Evolutionary conservation across 2,329 filamentous ascomycete species (phyloP).

Genomic region (Aspergillus ruber): DNA sequence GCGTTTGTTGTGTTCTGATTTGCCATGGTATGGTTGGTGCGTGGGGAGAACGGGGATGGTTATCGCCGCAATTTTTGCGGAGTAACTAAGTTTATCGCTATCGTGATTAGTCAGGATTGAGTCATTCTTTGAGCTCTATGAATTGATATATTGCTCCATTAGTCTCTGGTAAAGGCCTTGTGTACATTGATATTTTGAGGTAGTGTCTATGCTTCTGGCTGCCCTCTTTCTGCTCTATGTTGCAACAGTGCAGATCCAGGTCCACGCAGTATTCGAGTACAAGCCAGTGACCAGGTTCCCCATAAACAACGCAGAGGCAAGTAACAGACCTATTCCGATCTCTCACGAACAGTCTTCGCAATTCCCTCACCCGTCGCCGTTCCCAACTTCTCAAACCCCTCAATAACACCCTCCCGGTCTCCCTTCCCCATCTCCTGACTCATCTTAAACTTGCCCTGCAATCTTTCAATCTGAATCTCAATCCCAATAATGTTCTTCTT

Average conservation of each 20-base stretch:
- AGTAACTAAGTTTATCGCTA: too few relatives aligned
- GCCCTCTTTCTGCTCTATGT: too few relatives aligned
- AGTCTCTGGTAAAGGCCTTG: too few relatives aligned
- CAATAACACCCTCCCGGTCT: constrained; percentile 52
- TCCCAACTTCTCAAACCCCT: constrained; percentile 47
- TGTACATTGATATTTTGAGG: background rate
- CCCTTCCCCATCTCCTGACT: constrained; percentile 53
- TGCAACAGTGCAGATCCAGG: too few relatives aligned
- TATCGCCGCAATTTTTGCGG: background rate
- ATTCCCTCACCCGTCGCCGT: constrained; percentile 33
- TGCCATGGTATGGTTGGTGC: background rate
- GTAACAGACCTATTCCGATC: constrained; percentile 11
- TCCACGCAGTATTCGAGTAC: too few relatives aligned
- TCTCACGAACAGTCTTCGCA: constrained; percentile 28
- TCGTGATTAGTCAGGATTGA: too few relatives aligned
- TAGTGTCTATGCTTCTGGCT: background rate
- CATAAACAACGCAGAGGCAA: too few relatives aligned
- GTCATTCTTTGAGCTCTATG: too few relatives aligned
- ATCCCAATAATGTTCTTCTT: constrained; percentile 57
- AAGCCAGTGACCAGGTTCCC: too few relatives aligned
- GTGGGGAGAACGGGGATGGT: background rate
- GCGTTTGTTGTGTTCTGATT: background rate
- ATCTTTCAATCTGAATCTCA: constrained; percentile 49
- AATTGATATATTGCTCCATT: too few relatives aligned
- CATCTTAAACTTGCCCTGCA: constrained; percentile 63